These are phyloP conservation scores for Carallia pectinifolia DNA, from an alignment of 345 rosid genomes.

Conservation along the genomic window DNA sequence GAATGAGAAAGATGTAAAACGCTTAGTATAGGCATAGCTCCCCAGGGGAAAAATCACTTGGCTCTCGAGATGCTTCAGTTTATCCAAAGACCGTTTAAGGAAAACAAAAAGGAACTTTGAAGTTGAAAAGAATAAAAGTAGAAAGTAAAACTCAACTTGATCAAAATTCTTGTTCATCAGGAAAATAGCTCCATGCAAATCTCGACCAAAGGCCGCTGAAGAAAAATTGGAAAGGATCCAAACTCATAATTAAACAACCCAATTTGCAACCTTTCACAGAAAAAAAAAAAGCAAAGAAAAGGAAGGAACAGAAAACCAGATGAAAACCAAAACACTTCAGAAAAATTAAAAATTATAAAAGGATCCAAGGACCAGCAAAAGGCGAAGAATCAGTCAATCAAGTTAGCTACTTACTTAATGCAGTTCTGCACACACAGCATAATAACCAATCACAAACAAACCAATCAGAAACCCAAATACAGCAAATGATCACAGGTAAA, in stretches of 20 bases:
- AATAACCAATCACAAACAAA: slow-evolving; percentile 20
- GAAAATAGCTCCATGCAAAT: slow-evolving; percentile 14
- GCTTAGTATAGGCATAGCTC: too few relatives aligned
- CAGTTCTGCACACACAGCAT: slow-evolving; percentile 7
- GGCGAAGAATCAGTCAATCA: slow-evolving; percentile 21
- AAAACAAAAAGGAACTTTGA: slow-evolving; percentile 10
- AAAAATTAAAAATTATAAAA: slow-evolving; percentile 6
- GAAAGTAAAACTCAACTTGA: slow-evolving; percentile 2
- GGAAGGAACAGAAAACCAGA: too few relatives aligned
- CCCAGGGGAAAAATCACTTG: too few relatives aligned
- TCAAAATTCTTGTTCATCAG: background rate
- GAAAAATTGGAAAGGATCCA: background rate
- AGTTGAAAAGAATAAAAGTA: slow-evolving; percentile 9
- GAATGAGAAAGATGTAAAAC: too few relatives aligned
- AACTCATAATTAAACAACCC: background rate
- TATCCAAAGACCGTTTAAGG: background rate
- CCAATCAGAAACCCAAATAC: slow-evolving; percentile 11
- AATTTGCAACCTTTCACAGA: slow-evolving; percentile 2
- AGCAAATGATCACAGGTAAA: background rate
- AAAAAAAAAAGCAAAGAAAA: background rate
- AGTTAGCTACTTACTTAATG: slow-evolving; percentile 24
- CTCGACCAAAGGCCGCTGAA: background rate
- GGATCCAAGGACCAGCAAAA: slow-evolving; percentile 30
- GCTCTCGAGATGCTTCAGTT: background rate
- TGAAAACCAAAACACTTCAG: background rate